Evolutionary conservation across 768 basidiomycete genomes (phyloP).

Genomic region (Podaxis mareebaensis): DNA sequence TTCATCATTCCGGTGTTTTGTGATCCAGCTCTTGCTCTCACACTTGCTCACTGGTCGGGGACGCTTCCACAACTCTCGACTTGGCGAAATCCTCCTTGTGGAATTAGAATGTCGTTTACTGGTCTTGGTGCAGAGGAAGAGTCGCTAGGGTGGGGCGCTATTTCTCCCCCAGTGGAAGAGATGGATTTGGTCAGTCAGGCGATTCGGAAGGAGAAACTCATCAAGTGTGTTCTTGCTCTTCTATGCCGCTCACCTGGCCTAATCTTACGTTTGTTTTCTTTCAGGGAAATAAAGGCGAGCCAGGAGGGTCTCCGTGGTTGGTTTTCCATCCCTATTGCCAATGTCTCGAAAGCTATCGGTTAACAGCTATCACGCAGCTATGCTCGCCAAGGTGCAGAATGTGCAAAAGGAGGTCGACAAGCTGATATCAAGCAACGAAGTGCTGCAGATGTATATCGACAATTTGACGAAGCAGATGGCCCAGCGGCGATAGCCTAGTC

Average conservation of each 20-base stretch:
- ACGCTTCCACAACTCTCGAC: background rate
- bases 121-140: slow-evolving; percentile 39
- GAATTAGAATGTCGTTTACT: slow-evolving; percentile 47
- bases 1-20: background rate
- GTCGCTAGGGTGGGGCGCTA: slow-evolving; percentile 50
- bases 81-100: background rate
- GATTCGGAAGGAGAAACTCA: slow-evolving; percentile 71
- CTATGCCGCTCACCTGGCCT: background rate
- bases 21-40: background rate
- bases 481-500: slow-evolving; percentile 53
- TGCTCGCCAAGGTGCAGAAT: slow-evolving; percentile 63
- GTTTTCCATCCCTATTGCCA: slow-evolving; percentile 18
- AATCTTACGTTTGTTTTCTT: background rate
- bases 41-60: background rate
- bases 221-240: slow-evolving; percentile 55
- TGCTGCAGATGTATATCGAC: slow-evolving; percentile 87
- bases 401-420: slow-evolving; percentile 83
- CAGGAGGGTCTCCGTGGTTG: slow-evolving; percentile 78
- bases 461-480: slow-evolving; percentile 88
- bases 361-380: slow-evolving; percentile 40
- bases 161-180: slow-evolving; percentile 50
- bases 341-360: background rate
- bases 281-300: slow-evolving; percentile 71
- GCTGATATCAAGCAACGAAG: slow-evolving; percentile 75
- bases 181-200: slow-evolving; percentile 66